phyloP scores from a whole-genome alignment of 164 flowering plant species.

The Liriodendron chinense region DNA sequence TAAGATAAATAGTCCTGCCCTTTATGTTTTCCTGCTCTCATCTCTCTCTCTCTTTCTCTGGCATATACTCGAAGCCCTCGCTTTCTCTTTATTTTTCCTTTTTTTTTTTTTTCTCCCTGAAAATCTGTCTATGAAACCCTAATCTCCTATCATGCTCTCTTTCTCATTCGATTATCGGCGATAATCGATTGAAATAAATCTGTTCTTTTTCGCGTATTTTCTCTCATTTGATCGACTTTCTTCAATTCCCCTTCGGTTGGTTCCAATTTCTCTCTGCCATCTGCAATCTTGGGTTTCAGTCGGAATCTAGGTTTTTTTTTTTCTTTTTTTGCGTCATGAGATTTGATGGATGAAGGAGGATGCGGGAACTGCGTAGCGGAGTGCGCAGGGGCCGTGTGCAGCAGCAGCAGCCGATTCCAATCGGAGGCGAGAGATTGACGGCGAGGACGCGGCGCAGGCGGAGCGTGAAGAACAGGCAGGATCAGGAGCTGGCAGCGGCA shows the following conservation, averaged over 20 bases:
- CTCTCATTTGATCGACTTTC: not conserved
- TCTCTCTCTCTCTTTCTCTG: not conserved
- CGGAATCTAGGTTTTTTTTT: not conserved
- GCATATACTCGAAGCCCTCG: not conserved
- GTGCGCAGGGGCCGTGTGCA: slow-evolving; percentile 48
- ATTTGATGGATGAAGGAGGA: slow-evolving; percentile 52
- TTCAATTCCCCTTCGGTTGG: not conserved
- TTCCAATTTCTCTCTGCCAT: not conserved
- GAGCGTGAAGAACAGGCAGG: slow-evolving; percentile 18
- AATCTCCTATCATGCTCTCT: not conserved
- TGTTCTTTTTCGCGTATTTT: not conserved
- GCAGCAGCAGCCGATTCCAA: slow-evolving; percentile 10
- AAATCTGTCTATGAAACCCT: not conserved
- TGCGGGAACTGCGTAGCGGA: slow-evolving; percentile 68
- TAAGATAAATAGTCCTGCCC: not conserved
- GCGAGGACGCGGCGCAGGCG: slow-evolving; percentile 19
- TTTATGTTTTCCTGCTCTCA: not conserved
- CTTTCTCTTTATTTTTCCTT: not conserved
- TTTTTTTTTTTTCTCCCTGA: not conserved
- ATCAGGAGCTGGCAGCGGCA: slow-evolving; percentile 4
- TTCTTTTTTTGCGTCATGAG: slow-evolving; percentile 12
- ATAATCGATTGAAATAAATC: not conserved
- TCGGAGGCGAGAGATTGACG: slow-evolving; percentile 10
- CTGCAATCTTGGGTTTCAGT: not conserved
- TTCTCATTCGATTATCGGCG: not conserved